Conservation (phyloP, 441 rosid genomes). For the Brassica balearica region DNA sequence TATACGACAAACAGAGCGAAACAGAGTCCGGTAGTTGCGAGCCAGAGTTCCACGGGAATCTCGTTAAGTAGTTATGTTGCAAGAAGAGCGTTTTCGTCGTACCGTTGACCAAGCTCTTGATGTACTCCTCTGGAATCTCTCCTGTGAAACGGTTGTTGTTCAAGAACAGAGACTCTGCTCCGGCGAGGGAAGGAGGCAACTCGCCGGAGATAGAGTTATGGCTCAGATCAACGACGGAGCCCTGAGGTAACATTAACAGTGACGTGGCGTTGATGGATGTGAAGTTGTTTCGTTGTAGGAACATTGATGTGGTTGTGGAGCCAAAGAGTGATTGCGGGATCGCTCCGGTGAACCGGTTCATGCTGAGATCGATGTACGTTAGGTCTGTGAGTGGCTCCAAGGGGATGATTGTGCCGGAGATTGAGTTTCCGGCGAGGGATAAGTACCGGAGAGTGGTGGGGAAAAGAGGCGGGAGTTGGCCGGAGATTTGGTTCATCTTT, state of each 20-base stretch:
- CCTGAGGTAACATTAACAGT: conserved; percentile 29
- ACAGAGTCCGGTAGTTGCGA: conserved; percentile 58
- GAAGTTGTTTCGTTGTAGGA: conserved; percentile 84
- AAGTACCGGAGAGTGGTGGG: conserved; percentile 77
- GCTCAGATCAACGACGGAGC: conserved; percentile 76
- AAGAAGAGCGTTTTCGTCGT: conserved; percentile 63
- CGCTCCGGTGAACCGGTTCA: conserved; percentile 75
- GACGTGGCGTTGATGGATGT: conserved; percentile 39
- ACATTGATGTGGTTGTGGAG: conserved; percentile 56
- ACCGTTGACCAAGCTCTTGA: conserved; percentile 52
- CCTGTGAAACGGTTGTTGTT: conserved; percentile 75
- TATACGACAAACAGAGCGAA: conserved; percentile 77
- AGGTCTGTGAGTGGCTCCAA: conserved; percentile 56
- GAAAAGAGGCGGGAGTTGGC: conserved; percentile 53
- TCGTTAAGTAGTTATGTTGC: conserved; percentile 75
- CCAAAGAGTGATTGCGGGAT: conserved; percentile 64
- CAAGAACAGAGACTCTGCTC: conserved; percentile 71
- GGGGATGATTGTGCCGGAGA: conserved; percentile 70
- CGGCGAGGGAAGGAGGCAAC: conserved; percentile 54
- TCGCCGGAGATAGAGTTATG: conserved; percentile 69
- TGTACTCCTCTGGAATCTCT: conserved; percentile 63
- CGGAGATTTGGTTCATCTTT: conserved; percentile 58
- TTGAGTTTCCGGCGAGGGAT: conserved; percentile 57
- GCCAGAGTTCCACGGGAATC: conserved; percentile 55
- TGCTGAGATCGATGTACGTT: conserved; percentile 76